Conservation (phyloP, 1,284 basidiomycete species). For the Omphalotus olearius region DNA sequence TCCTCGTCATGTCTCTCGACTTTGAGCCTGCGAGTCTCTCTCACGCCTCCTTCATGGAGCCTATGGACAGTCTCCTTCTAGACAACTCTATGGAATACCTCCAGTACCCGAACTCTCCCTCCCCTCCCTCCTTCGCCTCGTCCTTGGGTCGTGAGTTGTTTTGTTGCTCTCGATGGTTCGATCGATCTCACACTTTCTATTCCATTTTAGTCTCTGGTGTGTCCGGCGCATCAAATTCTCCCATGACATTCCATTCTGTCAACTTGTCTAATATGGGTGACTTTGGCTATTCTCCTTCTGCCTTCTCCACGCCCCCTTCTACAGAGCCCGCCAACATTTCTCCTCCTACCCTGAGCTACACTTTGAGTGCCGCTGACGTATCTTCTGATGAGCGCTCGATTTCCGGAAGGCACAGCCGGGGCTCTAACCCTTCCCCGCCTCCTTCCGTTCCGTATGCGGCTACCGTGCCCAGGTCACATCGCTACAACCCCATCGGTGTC, state of each 20-base stretch:
- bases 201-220: conserved; percentile 13
- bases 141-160: conserved; percentile 39
- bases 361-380: conserved; percentile 61
- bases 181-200: conserved; percentile 10
- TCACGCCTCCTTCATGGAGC: conserved; percentile 34
- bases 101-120: conserved; percentile 38
- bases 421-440: conserved; percentile 59
- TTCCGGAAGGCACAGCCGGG: conserved; percentile 62
- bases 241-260: conserved; percentile 57
- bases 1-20: conserved; percentile 35
- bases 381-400: conserved; percentile 54
- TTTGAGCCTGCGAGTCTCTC: conserved; percentile 31
- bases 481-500: conserved; percentile 68
- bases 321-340: conserved; percentile 55
- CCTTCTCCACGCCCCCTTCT: conserved; percentile 52
- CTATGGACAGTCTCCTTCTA: conserved; percentile 46
- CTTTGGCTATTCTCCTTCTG: conserved; percentile 59
- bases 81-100: conserved; percentile 51
- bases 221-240: conserved; percentile 38
- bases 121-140: conserved; percentile 31
- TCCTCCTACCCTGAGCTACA: conserved; percentile 63
- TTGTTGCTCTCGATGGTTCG: neutral
- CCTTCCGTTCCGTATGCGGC: conserved; percentile 48
- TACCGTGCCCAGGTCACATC: conserved; percentile 63
- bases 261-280: conserved; percentile 56